Percentiles rank a stretch among this genome's conserved stretches.
Conservation (phyloP, 306 rosid genomes). For the Vigna mungo region DNA sequence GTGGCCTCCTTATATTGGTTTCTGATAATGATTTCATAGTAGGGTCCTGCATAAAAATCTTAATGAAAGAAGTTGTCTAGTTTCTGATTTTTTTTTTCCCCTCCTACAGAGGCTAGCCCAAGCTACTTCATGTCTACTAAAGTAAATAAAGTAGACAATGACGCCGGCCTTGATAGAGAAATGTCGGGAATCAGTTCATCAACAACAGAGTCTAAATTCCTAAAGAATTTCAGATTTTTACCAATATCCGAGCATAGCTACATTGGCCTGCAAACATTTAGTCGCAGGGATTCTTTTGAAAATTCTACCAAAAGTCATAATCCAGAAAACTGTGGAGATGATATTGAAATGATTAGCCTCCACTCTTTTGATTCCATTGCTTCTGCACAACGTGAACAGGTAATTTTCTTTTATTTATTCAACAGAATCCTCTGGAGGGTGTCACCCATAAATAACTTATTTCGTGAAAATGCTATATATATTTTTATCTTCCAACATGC, state of each 20-base stretch:
- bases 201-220: conserved; percentile 43
- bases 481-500: conserved; percentile 1
- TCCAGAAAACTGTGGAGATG: conserved; percentile 48
- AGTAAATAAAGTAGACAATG: conserved; percentile 44
- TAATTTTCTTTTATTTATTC: conserved; percentile 36
- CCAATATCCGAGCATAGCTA: conserved; percentile 59
- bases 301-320: conserved; percentile 42
- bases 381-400: conserved; percentile 65
- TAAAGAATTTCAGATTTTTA: conserved; percentile 50
- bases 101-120: conserved; percentile 52
- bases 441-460: background rate
- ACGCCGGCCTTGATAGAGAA: conserved; percentile 46
- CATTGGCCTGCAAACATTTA: conserved; percentile 53
- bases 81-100: conserved; percentile 39
- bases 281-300: conserved; percentile 41
- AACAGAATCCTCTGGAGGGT: background rate
- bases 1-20: conserved; percentile 32
- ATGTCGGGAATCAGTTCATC: conserved; percentile 49
- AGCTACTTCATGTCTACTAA: conserved; percentile 44
- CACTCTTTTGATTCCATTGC: conserved; percentile 51
- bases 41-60: conserved; percentile 8
- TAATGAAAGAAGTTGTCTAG: conserved; percentile 15
- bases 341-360: conserved; percentile 48
- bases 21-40: conserved; percentile 5
- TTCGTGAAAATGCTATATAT: conserved; percentile 4